Base-by-base conservation (phyloP, 2,329 filamentous ascomycete species). In the Eutypa lata region DNA sequence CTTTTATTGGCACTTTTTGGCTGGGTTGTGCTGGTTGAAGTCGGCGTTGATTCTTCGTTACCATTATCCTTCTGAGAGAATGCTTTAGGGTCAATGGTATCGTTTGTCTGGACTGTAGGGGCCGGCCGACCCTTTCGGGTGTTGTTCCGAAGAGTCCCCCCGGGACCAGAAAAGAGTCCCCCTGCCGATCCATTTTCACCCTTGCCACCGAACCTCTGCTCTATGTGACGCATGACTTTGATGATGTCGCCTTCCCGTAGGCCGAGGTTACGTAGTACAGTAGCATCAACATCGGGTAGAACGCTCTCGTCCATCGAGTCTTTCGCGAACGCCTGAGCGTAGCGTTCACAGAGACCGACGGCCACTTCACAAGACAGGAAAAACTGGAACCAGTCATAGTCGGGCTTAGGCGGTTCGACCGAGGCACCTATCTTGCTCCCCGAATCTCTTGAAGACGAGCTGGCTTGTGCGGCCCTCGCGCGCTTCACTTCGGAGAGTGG, bases 341-440 rank as follows among this genome's bases (percentile, higher is more conserved):
- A 99, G 51, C 94, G 84, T 72, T 97, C 93, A 71, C 94, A 99
- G 45, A 96, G 86, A 53, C 95, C 90, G 47, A 93, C 90, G 44
- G 91, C 88, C 62, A 97, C 91, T 46, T 96, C 93, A 68, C 91
- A 95, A 57, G 87, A 86, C 40, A 99, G 76, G 78, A 99, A 99
- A 75, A 99, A 97, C 68, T 97, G 91, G 66, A 99, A 99, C 94
- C 94, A 99, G 69, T 99, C 94, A 68, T 97, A 96, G 47, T 94
- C 87, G 1, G 88, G 79, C 70, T 86, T 87, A 21, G 73, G 69
- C 46, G 77, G 74, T 59, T 88, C 80, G 31, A 91, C 75, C 2
- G 80, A 80, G n/a, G 82, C 86, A 13, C 87, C 87, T 8, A 81
- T 76, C 40, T 71, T 71, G 33, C 66, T 31, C 10, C n/a, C 59